Base-by-base conservation (phyloP, 192 early-diverging fungal species). In the Spinellus fusiger region DNA sequence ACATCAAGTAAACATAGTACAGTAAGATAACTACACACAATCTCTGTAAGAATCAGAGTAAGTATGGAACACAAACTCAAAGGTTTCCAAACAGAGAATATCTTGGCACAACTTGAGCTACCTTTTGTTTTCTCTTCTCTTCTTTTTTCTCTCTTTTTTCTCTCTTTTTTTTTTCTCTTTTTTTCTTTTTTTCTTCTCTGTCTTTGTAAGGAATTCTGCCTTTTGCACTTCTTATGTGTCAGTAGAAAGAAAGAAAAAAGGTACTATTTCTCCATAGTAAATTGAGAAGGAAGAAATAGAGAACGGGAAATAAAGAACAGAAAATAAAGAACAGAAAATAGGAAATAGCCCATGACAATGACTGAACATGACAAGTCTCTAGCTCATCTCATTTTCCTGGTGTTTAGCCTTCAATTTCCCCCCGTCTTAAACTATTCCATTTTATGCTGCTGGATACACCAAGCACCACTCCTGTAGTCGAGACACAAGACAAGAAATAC, bases 1-100 rank as follows among this genome's bases (percentile, higher is more conserved):
- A n/a, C n/a, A n/a, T n/a, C n/a, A n/a, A 56, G 25, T 18, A 58
- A 46, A 56, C 33, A 56, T 40, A 20, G 20, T 40, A 16, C 35
- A 46, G 16, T 46, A 13, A 46, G 16, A 46, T 18, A 46, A 18
- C 20, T 6, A 20, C 10, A 22, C 46, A 47, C 46, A 47, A 47
- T 22, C 46, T 47, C 5, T 40, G n/a, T 44, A 12, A 12, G 40
- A 2, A 44, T 5, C 40, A 2, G 35, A 13, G 5, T 5, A 44
- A 44, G 10, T 44, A 18, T 44, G 40, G 15, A 44, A 44, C 40
- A 44, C 10, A 44, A 5, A 12, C 3, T n/a, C 13, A 37, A 37
- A 37, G 35, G 13, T 18, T 44, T 44, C 40, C 40, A 44, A 44
- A 44, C 40, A 12, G 40, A 44, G 40, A 44, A 12, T 44, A 44